These are phyloP conservation scores for Pleurotus ostreatus DNA, from an alignment of 768 basidiomycete species.

Conservation along the genomic window DNA sequence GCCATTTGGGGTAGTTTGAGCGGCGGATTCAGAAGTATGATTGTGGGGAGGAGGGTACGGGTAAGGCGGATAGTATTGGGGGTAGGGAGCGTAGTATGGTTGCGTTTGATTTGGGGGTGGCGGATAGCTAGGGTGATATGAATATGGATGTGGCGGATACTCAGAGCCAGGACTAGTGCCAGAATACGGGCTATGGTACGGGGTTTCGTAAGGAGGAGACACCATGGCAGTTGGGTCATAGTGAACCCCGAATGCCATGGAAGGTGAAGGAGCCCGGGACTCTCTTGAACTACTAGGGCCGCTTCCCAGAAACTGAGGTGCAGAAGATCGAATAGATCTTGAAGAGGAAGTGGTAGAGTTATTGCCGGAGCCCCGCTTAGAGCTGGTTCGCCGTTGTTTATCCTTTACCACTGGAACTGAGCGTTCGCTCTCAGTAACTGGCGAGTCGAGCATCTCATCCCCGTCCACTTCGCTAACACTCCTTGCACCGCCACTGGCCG, in stretches of 20 bases:
- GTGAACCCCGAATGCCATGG: constrained; percentile 69
- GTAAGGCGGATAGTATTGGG: constrained; percentile 35
- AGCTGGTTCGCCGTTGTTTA: constrained; percentile 24
- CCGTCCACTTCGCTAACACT: constrained; percentile 52
- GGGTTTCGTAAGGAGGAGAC: constrained; percentile 43
- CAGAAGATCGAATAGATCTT: constrained; percentile 54
- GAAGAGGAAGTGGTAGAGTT: constrained; percentile 54
- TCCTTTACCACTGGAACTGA: constrained; percentile 54
- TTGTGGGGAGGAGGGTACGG: constrained; percentile 35
- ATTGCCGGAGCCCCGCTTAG: constrained; percentile 37
- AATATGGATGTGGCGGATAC: constrained; percentile 48
- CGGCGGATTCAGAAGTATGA: constrained; percentile 25
- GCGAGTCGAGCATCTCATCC: constrained; percentile 68
- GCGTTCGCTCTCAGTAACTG: constrained; percentile 81
- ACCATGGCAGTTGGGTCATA: constrained; percentile 54
- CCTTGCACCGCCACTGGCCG: constrained; percentile 44
- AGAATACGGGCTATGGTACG: constrained; percentile 30
- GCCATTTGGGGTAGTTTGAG: constrained; percentile 21
- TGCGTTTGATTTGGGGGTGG: constrained; percentile 9
- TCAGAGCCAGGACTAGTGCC: constrained; percentile 31
- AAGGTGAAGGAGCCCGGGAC: constrained; percentile 72
- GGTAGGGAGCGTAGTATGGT: constrained; percentile 16
- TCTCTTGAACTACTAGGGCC: constrained; percentile 63
- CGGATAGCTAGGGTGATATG: constrained; percentile 32
- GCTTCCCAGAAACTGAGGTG: constrained; percentile 43